Percentiles rank a stretch among this genome's conserved stretches.
Conservation (phyloP, 2,329 filamentous ascomycete genomes). For the Colletotrichum sp. region DNA sequence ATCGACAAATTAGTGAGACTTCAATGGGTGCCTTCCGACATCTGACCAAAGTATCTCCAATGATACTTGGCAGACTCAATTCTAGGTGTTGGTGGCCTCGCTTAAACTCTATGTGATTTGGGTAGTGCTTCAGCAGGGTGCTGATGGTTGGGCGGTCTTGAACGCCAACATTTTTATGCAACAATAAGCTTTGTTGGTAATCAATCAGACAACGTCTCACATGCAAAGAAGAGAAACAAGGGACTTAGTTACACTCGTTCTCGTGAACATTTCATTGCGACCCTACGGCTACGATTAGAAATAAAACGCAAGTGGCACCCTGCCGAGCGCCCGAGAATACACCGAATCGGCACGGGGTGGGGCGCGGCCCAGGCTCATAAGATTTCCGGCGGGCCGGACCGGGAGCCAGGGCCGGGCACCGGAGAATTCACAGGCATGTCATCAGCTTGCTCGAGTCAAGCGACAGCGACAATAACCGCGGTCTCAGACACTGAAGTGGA, state of each 20-base stretch:
- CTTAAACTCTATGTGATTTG: background rate
- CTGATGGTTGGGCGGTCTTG: background rate
- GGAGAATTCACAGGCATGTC: background rate
- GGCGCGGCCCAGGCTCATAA: background rate
- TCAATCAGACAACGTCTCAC: background rate
- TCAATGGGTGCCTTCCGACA: background rate
- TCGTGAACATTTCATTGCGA: background rate
- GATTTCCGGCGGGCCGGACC: background rate
- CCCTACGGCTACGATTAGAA: background rate
- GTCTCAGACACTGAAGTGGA: background rate
- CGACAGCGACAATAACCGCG: background rate
- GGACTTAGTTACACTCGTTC: background rate
- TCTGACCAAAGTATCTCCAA: background rate
- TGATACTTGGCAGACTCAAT: rapidly evolving
- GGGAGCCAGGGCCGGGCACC: background rate
- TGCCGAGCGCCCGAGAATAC: background rate
- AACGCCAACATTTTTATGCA: background rate
- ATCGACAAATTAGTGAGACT: background rate
- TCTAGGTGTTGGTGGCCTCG: background rate
- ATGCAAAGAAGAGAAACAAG: background rate
- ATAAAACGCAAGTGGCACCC: background rate
- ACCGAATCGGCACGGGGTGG: background rate
- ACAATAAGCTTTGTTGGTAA: background rate
- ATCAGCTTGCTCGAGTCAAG: background rate
- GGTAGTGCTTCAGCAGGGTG: background rate